Percentiles rank a stretch among this genome's conserved stretches.
phyloP scores from a whole-genome alignment of 352 stramenopile genomes.

The Phytophthora sp. region DNA sequence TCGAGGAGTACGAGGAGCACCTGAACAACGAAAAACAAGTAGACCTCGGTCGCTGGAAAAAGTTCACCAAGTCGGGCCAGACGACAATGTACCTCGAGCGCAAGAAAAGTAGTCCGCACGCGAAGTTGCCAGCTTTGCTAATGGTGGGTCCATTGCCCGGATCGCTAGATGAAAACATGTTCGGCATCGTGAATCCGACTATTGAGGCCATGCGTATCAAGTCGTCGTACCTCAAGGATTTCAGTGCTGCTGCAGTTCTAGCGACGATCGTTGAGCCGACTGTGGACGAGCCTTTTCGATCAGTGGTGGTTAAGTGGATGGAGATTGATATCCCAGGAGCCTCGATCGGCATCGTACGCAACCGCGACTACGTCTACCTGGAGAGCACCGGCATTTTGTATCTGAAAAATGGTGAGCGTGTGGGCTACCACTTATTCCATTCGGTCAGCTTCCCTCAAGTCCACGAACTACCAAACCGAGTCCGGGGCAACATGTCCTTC shows the following conservation, averaged over 20 bases:
- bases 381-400: slow-evolving; percentile 17
- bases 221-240: slow-evolving; percentile 34
- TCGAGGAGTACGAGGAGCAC: slow-evolving; percentile 29
- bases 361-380: slow-evolving; percentile 18
- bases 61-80: slow-evolving; percentile 16
- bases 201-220: slow-evolving; percentile 41
- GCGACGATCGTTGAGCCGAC: slow-evolving; percentile 51
- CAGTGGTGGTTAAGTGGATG: slow-evolving; percentile 46
- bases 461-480: slow-evolving; percentile 10
- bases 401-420: slow-evolving; percentile 8
- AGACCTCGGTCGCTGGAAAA: slow-evolving; percentile 27
- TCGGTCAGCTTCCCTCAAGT: slow-evolving; percentile 24
- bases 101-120: slow-evolving; percentile 23
- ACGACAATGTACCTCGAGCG: slow-evolving; percentile 27
- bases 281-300: slow-evolving; percentile 45
- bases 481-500: slow-evolving; percentile 48
- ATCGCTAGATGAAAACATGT: slow-evolving; percentile 49
- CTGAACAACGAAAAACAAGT: slow-evolving; percentile 27
- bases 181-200: slow-evolving; percentile 39
- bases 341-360: slow-evolving; percentile 25
- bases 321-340: slow-evolving; percentile 34
- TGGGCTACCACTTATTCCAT: slow-evolving; percentile 27
- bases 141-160: slow-evolving; percentile 36
- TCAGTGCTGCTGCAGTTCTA: slow-evolving; percentile 48
- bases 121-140: slow-evolving; percentile 29